A percentile compares a stretch with the other conserved stretches of the same genome.
Evolutionary conservation across 2,329 filamentous ascomycete genomes (phyloP).

Genomic region (Escovopsis sp.): DNA sequence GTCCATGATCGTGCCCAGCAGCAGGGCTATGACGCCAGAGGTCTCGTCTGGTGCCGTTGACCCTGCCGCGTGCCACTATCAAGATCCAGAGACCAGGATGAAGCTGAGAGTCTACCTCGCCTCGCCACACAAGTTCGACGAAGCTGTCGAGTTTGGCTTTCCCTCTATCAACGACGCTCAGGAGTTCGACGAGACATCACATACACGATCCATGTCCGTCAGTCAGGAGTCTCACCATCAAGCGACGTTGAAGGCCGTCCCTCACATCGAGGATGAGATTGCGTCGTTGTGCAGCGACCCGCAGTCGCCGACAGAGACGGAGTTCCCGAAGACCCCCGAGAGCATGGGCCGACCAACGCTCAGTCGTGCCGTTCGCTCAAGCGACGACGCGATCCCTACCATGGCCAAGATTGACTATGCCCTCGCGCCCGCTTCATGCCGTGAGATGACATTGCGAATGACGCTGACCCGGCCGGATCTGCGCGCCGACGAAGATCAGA

Average conservation of each 20-base stretch:
- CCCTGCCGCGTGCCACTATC: slow-evolving; percentile 65
- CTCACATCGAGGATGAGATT: slow-evolving; percentile 42
- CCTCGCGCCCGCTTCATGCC: slow-evolving; percentile 38
- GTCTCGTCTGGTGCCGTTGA: slow-evolving; percentile 36
- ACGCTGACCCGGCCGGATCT: slow-evolving; percentile 83
- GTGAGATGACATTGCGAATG: slow-evolving; percentile 95
- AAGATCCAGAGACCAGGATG: slow-evolving; percentile 73
- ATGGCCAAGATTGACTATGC: slow-evolving; percentile 24
- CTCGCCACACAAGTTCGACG: slow-evolving; percentile 88
- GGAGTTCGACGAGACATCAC: slow-evolving; percentile 14
- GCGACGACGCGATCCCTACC: slow-evolving; percentile 10
- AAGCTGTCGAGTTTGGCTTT: slow-evolving; percentile 87
- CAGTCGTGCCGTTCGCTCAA: slow-evolving; percentile 12
- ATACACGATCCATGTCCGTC: slow-evolving; percentile 9
- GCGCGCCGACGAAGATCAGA: slow-evolving; percentile 54
- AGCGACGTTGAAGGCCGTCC: slow-evolving; percentile 36
- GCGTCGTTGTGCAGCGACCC: slow-evolving; percentile 41
- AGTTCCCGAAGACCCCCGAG: slow-evolving; percentile 43
- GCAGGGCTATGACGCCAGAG: slow-evolving; percentile 18
- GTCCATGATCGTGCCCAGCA: slow-evolving; percentile 36
- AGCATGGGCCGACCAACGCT: slow-evolving; percentile 25
- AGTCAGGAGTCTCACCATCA: slow-evolving; percentile 14
- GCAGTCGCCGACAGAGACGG: slow-evolving; percentile 38
- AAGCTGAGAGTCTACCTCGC: slow-evolving; percentile 77
- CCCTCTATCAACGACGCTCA: slow-evolving; percentile 42